Evolutionary conservation across 495 filamentous ascomycete species (phyloP).

Genomic region (Aspergillus coremiiformis): DNA sequence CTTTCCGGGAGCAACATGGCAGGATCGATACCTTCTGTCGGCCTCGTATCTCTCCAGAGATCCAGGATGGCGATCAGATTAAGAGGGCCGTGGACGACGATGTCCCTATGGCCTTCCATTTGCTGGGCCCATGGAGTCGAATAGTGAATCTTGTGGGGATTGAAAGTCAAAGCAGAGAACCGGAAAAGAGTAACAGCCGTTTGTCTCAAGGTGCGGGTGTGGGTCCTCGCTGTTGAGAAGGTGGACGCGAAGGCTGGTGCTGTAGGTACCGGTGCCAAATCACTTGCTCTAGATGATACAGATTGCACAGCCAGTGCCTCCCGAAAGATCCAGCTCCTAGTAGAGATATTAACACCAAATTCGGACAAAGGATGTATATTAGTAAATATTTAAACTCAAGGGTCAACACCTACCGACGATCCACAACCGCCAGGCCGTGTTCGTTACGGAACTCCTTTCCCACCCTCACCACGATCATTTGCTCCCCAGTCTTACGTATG

Average conservation of each 20-base stretch:
- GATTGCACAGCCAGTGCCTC: slow-evolving; percentile 32
- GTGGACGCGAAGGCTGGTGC: slow-evolving; percentile 22
- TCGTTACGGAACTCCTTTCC: slow-evolving; percentile 51
- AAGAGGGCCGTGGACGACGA: slow-evolving; percentile 58
- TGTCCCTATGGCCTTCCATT: slow-evolving; percentile 51
- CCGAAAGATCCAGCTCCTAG: slow-evolving; percentile 55
- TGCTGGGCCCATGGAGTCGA: slow-evolving; percentile 50
- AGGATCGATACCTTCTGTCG: neutral
- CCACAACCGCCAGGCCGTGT: slow-evolving; percentile 44
- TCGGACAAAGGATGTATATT: too few relatives aligned
- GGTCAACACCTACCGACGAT: slow-evolving; percentile 37
- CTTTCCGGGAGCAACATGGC: slow-evolving; percentile 32
- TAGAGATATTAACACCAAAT: neutral
- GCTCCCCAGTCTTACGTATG: slow-evolving; percentile 46
- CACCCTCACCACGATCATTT: slow-evolving; percentile 60
- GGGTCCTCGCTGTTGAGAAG: slow-evolving; percentile 19
- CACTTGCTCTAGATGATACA: neutral
- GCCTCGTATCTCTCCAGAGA: slow-evolving; percentile 49
- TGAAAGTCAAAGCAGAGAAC: slow-evolving; percentile 67
- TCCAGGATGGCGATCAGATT: slow-evolving; percentile 58
- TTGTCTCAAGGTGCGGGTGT: slow-evolving; percentile 42
- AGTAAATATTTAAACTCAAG: neutral
- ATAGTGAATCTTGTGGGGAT: slow-evolving; percentile 68
- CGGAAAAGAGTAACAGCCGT: slow-evolving; percentile 56
- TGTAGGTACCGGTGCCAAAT: slow-evolving; percentile 12